Evolutionary conservation across 768 basidiomycete genomes (phyloP).

Genomic region (Termitomyces sp.): DNA sequence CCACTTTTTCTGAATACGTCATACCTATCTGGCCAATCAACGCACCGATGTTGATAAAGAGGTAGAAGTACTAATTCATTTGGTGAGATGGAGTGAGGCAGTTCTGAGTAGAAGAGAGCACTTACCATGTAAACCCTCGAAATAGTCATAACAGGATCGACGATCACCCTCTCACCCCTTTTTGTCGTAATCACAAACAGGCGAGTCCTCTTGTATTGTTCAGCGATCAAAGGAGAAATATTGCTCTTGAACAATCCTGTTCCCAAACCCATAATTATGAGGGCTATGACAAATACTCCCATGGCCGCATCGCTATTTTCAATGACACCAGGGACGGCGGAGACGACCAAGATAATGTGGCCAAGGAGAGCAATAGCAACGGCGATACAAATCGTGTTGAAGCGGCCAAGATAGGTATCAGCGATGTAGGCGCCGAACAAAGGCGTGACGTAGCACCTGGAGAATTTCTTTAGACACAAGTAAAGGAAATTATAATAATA

Average conservation of each 20-base stretch:
- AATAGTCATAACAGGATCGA: slow-evolving; percentile 68
- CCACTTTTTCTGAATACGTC: slow-evolving; percentile 63
- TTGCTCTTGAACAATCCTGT: slow-evolving; percentile 77
- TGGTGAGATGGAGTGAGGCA: background rate
- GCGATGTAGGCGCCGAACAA: slow-evolving; percentile 71
- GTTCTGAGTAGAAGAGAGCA: slow-evolving; percentile 11
- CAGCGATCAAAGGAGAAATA: slow-evolving; percentile 75
- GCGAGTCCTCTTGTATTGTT: slow-evolving; percentile 60
- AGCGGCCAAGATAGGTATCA: slow-evolving; percentile 70
- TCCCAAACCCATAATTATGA: slow-evolving; percentile 60
- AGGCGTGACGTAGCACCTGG: slow-evolving; percentile 63
- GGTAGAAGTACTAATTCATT: slow-evolving; percentile 52
- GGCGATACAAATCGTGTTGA: slow-evolving; percentile 66
- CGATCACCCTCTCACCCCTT: slow-evolving; percentile 64
- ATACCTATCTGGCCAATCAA: slow-evolving; percentile 65
- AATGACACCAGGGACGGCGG: slow-evolving; percentile 59
- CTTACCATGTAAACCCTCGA: slow-evolving; percentile 71
- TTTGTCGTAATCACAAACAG: slow-evolving; percentile 48
- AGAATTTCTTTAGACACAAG: background rate
- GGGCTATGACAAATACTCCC: slow-evolving; percentile 35
- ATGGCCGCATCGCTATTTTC: slow-evolving; percentile 7
- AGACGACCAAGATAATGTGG: slow-evolving; percentile 61
- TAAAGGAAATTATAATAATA: background rate
- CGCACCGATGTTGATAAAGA: slow-evolving; percentile 73
- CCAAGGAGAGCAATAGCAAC: slow-evolving; percentile 59